Evolutionary conservation across 139 green algal species (phyloP), one percentile per base, ranked within the genome.

Genomic region (Astrephomene gubernaculifera): DNA sequence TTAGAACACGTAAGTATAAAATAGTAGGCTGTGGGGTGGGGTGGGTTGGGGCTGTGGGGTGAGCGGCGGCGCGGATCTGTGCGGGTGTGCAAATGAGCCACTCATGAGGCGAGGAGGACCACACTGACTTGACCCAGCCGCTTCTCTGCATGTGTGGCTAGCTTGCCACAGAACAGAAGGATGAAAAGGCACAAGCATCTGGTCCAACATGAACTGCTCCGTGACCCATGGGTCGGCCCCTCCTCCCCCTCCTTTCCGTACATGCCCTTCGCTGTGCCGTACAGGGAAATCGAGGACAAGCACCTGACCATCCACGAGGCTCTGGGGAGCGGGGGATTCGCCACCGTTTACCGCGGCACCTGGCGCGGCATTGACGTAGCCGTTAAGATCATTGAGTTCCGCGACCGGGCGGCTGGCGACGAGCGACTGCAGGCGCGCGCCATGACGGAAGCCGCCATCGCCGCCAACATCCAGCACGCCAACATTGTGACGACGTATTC

Each of bases 311-410:
- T 85, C 17, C 63, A 75, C 44, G 79, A 71, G 1, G 57, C 64
- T 21, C 44, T 85, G 24, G 79, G 79, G 33, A 85, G 63, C 79
- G 79, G 79, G 24, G 79, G 79, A 63, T 85, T 85, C 43, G 79
- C 79, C 4, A 85, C 79, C 63, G 79, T 85, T 41, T 85, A 85
- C 45, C 33, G 64, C 19, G 79, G 83, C 71, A 73, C 76, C 33
- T 88, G 83, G 83, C 72, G 83, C 44, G 83, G 83, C 63, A 67
- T 88, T n/a, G 72, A 83, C 49, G 83, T 88, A 33, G 83, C 83
- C 35, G 78, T 88, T 64, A 88, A 88, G 63, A 63, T 82, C 49
- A 75, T 88, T 35, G 67, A 84, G 53, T 88, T 88, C 72, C 35
- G 68, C 38, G 78, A 82, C 43, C 39, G 82, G 31, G 33, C 73